phyloP scores from a whole-genome alignment of 2,329 filamentous ascomycete species.

The Alternaria incomplexa region DNA sequence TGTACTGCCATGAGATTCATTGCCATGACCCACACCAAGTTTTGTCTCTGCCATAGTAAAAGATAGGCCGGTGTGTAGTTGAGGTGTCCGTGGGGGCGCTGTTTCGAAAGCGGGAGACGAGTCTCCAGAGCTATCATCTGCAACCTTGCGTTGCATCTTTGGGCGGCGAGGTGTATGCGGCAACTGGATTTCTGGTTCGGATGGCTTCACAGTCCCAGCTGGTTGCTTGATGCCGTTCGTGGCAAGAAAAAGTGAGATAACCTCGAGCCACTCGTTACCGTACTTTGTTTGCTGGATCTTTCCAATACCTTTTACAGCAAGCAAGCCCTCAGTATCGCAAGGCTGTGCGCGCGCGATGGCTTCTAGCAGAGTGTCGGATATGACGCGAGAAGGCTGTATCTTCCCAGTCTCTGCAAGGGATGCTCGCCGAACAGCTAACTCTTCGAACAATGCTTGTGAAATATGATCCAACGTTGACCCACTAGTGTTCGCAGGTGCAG shows the following conservation, averaged over 20 bases:
- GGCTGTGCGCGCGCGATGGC: slow-evolving; percentile 34
- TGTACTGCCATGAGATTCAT: background rate
- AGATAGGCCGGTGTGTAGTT: slow-evolving; percentile 23
- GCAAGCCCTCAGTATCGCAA: slow-evolving; percentile 18
- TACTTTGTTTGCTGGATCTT: slow-evolving; percentile 23
- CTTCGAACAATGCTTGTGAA: slow-evolving; percentile 26
- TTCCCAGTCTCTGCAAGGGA: slow-evolving; percentile 18
- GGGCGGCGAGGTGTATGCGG: slow-evolving; percentile 2
- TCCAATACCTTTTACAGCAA: slow-evolving; percentile 36
- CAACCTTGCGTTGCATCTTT: background rate
- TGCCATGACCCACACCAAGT: slow-evolving; percentile 11
- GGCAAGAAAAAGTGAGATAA: slow-evolving; percentile 25
- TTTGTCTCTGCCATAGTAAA: slow-evolving; percentile 31
- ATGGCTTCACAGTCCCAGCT: background rate
- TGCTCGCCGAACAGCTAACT: slow-evolving; percentile 24
- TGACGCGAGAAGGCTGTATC: slow-evolving; percentile 21
- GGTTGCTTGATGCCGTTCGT: slow-evolving; percentile 2
- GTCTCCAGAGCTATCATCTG: slow-evolving; percentile 11
- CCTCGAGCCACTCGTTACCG: slow-evolving; percentile 35
- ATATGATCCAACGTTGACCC: slow-evolving; percentile 14
- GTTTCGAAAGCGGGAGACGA: slow-evolving; percentile 33
- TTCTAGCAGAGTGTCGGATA: slow-evolving; percentile 29
- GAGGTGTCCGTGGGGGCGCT: slow-evolving; percentile 17
- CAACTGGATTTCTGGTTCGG: background rate
- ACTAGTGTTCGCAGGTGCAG: background rate